These are phyloP conservation scores for Geranomyces variabilis DNA, from an alignment of 192 early-diverging fungal genomes.

Conservation along the genomic window DNA sequence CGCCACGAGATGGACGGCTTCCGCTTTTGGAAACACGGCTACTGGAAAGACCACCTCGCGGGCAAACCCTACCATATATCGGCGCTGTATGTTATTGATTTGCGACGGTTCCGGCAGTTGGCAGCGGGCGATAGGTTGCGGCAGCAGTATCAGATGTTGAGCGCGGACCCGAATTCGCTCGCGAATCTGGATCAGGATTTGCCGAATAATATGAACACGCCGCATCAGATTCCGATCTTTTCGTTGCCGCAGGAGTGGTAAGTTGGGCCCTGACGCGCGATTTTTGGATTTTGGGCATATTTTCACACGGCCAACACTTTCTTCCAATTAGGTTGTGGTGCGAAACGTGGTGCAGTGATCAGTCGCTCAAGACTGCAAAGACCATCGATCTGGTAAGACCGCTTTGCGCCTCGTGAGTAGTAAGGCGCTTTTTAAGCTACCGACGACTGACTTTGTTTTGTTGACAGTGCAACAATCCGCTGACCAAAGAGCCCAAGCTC, in stretches of 20 bases:
- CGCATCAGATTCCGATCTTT: constrained; percentile 85
- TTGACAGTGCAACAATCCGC: constrained; percentile 91
- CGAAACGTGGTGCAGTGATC: constrained; percentile 97
- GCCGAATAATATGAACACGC: constrained; percentile 87
- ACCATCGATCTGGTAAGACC: constrained; percentile 89
- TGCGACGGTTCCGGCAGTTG: constrained; percentile 86
- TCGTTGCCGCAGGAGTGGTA: constrained; percentile 94
- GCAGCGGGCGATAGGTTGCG: constrained; percentile 93
- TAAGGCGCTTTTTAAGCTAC: background rate
- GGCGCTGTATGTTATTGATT: constrained; percentile 95
- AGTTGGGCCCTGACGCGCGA: background rate
- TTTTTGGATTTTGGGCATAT: background rate
- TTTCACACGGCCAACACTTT: background rate
- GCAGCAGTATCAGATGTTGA: constrained; percentile 90
- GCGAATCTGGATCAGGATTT: constrained; percentile 98
- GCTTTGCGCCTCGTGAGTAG: too few species aligned
- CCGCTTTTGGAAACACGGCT: constrained; percentile 97
- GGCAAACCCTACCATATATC: constrained; percentile 93
- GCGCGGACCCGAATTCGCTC: constrained; percentile 82
- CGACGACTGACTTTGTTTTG: background rate
- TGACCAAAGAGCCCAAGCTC: constrained; percentile 98
- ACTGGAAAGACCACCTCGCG: constrained; percentile 87
- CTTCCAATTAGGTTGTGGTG: constrained; percentile 83
- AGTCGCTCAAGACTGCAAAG: constrained; percentile 79
- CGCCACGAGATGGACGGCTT: constrained; percentile 94